Conservation (phyloP, 2,329 filamentous ascomycete genomes). For the Neofusicoccum umdonicola region DNA sequence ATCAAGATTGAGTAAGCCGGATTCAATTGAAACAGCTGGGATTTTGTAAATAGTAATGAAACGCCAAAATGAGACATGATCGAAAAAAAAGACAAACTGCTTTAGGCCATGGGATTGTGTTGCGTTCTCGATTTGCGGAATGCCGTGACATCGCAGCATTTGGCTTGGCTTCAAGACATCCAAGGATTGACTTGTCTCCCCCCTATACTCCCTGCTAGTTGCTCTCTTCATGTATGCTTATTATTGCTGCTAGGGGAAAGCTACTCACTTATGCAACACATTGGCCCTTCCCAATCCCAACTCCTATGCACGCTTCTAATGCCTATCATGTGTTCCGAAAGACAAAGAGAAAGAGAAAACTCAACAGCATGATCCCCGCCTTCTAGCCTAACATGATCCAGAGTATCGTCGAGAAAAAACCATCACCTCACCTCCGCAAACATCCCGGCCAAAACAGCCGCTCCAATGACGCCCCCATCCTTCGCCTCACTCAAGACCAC, state of each 20-base stretch:
- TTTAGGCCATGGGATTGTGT: too few species aligned
- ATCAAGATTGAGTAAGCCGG: slow-evolving; percentile 35
- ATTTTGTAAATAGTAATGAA: neutral
- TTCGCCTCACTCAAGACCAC: slow-evolving; percentile 53
- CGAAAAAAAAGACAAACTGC: neutral
- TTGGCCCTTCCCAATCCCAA: neutral
- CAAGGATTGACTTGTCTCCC: too few species aligned
- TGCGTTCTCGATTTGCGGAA: too few species aligned
- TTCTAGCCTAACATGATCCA: neutral
- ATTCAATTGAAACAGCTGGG: neutral
- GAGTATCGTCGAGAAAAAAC: neutral
- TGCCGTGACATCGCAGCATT: too few species aligned
- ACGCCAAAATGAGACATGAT: neutral
- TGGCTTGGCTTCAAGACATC: too few species aligned
- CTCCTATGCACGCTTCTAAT: slow-evolving; percentile 6
- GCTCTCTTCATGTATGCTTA: neutral
- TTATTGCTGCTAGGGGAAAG: neutral
- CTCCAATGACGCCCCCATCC: slow-evolving; percentile 56
- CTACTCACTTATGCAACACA: neutral
- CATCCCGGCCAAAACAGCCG: slow-evolving; percentile 54
- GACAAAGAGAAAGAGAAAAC: neutral
- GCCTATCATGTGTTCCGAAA: neutral
- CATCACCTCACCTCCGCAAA: slow-evolving; percentile 15
- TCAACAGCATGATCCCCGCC: neutral
- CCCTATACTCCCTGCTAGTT: too few species aligned